Conservation (phyloP, 1,284 basidiomycete species). For the Testicularia cyperi region DNA sequence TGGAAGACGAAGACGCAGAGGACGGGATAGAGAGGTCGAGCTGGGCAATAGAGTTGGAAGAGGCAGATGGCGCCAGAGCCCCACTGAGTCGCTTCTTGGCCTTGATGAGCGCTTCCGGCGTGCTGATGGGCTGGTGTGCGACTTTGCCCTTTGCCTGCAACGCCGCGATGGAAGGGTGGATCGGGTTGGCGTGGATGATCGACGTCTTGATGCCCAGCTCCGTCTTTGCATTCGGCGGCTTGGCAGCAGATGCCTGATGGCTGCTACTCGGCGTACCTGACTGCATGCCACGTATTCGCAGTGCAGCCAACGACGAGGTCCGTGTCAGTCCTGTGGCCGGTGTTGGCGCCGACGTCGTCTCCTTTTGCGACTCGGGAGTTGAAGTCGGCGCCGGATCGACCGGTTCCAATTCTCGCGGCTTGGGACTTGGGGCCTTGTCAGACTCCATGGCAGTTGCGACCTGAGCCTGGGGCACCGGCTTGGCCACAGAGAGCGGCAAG, state of each 20-base stretch:
- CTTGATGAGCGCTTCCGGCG: conserved; percentile 29
- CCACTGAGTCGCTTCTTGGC: conserved; percentile 26
- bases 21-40: conserved; percentile 10
- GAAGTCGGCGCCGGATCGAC: background rate
- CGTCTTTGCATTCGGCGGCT: no score
- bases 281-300: conserved; percentile 9
- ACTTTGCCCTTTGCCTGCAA: conserved; percentile 12
- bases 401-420: no score
- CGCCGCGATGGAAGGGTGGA: conserved; percentile 19
- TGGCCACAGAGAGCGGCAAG: conserved; percentile 13
- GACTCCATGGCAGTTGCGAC: no score
- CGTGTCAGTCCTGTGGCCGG: conserved; percentile 4
- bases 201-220: conserved; percentile 24
- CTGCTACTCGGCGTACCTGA: background rate
- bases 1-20: conserved; percentile 7
- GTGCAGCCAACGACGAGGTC: conserved; percentile 7
- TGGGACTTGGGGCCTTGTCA: no score
- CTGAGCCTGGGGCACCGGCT: background rate
- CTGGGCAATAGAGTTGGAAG: no score
- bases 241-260: background rate
- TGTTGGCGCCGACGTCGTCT: background rate
- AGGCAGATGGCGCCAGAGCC: conserved; percentile 12
- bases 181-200: conserved; percentile 23
- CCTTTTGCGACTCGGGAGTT: background rate
- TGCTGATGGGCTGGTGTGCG: conserved; percentile 28